Evolutionary conservation across 106 monocot genomes (phyloP).

Genomic region (Dendrobium nobile): DNA sequence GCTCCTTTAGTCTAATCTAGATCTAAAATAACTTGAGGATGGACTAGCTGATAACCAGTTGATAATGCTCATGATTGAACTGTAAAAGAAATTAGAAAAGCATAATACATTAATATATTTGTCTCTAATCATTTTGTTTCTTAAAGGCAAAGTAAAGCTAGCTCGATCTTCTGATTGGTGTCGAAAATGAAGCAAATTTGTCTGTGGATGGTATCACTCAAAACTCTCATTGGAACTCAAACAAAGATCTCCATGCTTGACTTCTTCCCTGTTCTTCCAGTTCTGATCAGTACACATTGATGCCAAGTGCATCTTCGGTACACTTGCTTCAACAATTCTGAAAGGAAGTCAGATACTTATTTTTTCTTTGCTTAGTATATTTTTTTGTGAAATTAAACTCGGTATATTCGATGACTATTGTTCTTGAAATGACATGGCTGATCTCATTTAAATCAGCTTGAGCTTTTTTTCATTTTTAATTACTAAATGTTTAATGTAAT

Average conservation of each 20-base stretch:
- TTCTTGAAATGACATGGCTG: too few species aligned
- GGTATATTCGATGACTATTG: too few species aligned
- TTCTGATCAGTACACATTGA: not conserved
- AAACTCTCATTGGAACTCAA: conserved; percentile 28
- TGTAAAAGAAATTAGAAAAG: too few species aligned
- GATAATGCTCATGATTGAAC: too few species aligned
- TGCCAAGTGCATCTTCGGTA: too few species aligned
- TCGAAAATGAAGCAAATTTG: conserved; percentile 29
- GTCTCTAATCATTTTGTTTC: not conserved
- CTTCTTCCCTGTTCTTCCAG: not conserved
- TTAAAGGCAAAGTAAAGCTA: conserved; percentile 31
- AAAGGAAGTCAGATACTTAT: too few species aligned
- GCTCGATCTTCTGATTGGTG: conserved; percentile 25
- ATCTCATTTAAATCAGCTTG: not conserved
- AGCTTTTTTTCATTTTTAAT: too few species aligned
- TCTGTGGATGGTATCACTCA: not conserved
- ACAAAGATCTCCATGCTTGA: conserved; percentile 50
- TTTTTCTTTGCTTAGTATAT: not conserved
- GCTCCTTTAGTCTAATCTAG: not conserved
- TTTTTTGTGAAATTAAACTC: not conserved
- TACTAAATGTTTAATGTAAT: too few species aligned
- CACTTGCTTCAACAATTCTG: too few species aligned
- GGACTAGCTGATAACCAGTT: not conserved
- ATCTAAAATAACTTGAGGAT: not conserved
- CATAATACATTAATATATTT: too few species aligned